A percentile compares a stretch with the other conserved stretches of the same genome.
Evolutionary conservation across 2,329 filamentous ascomycete species (phyloP).

Genomic region (Taxawa tesnikishii): DNA sequence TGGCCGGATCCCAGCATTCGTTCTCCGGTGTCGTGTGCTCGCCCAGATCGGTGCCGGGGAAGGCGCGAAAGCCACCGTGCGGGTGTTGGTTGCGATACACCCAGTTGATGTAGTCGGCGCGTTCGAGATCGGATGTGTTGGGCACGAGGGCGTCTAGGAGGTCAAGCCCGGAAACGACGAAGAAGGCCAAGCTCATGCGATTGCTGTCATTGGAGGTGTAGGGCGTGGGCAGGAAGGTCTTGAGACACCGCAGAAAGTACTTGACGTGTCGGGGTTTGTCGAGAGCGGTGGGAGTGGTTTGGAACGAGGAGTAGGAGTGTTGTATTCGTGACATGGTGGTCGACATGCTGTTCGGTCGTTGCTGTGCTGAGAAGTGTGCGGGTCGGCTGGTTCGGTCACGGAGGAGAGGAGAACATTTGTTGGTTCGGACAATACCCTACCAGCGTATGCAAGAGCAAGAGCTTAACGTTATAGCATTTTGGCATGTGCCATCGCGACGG

Average conservation of each 20-base stretch:
- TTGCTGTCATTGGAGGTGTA: constrained; percentile 87
- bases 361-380: no score
- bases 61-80: constrained; percentile 77
- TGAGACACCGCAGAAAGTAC: constrained; percentile 87
- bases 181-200: constrained; percentile 80
- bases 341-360: no score
- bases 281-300: constrained; percentile 3
- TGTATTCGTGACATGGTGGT: background rate
- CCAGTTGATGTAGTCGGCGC: constrained; percentile 54
- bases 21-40: constrained; percentile 37
- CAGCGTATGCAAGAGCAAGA: no score
- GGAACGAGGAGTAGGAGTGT: no score
- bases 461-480: no score
- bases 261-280: constrained; percentile 27
- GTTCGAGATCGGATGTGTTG: constrained; percentile 41
- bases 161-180: constrained; percentile 77
- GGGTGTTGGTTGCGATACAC: constrained; percentile 78
- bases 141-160: constrained; percentile 54
- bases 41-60: constrained; percentile 53
- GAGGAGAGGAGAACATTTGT: no score
- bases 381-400: no score
- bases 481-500: no score
- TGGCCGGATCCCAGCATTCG: constrained; percentile 58
- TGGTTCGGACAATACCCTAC: no score
- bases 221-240: constrained; percentile 57